Base-by-base conservation (phyloP, 1,139 yeast species). In the Yamadazyma friedrichii region DNA sequence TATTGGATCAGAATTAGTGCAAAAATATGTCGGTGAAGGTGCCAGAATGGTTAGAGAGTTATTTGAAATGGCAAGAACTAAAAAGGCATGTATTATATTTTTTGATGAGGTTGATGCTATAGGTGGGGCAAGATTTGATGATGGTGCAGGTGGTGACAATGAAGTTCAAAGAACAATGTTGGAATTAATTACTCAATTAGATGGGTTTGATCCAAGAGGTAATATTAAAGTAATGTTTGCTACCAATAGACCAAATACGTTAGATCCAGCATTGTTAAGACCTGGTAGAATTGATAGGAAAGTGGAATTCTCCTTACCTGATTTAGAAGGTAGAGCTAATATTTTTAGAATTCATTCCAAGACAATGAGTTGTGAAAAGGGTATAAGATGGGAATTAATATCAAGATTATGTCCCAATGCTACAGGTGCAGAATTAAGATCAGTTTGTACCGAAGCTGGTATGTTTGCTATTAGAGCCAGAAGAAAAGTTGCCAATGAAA, bases 171-270 rank as follows among this genome's bases (percentile, higher is more conserved):
- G 98, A 73, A 93, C 98, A 42, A 93, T 93, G 98, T 79, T 93
- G 80, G 98, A 93, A 65, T 80, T 93, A 56, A 91, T 93, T 60
- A 89, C 98, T 32, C 98, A 93, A 64, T 75, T 93, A 57, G 98
- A 93, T 65, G 98, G 98, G 43, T 93, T 93, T 64, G 98, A 93
- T 59, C 95, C 98, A 46, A 84, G 98, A 67, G 98, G 98, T 58
- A 93, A 93, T 64, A 93, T 93, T 65, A 93, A 93, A 72, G 98
- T 93, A 42, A 93, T 93, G 98, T 93, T 93, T 69, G 99, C 99
- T 36, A 93, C 98, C 15, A 93, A 94, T 67, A 78, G 98, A 64
- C 98, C 98, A 44, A 95, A 94, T 62, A 93, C 98, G 0, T 78
- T 94, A 59, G 98, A 94, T 59, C 99, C 98, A 17, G 99, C 99